These are phyloP conservation scores for Letharia lupina DNA, from an alignment of 495 filamentous ascomycete species.

Conservation along the genomic window DNA sequence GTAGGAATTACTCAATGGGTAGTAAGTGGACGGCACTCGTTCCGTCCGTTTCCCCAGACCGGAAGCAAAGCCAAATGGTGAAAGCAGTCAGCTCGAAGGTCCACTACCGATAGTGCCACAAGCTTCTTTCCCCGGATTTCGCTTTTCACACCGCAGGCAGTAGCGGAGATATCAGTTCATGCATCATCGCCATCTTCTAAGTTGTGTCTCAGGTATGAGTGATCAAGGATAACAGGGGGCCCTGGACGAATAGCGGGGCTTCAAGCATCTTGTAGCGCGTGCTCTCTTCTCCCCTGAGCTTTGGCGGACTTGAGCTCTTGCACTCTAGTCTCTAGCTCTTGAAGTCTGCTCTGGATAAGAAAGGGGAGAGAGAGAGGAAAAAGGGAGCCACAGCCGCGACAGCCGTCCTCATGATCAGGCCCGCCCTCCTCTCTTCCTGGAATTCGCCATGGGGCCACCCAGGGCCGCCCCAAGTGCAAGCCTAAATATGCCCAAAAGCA, in stretches of 20 bases:
- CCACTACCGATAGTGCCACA: not conserved
- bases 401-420: not conserved
- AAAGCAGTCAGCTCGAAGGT: not conserved
- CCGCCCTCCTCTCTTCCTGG: too few species aligned
- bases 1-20: not conserved
- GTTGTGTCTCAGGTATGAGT: not conserved
- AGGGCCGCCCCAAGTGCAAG: too few species aligned
- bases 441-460: too few species aligned
- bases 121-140: slow-evolving; percentile 10
- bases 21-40: slow-evolving; percentile 4
- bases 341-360: too few species aligned
- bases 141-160: not conserved
- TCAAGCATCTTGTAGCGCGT: slow-evolving; percentile 8
- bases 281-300: not conserved
- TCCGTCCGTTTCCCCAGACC: slow-evolving; percentile 13
- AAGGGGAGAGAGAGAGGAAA: too few species aligned
- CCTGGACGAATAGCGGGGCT: slow-evolving; percentile 11
- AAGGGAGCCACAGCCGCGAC: slow-evolving; percentile 1
- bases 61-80: not conserved
- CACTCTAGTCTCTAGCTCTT: too few species aligned
- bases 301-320: too few species aligned
- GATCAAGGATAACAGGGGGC: not conserved
- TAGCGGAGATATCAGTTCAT: not conserved
- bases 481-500: not conserved
- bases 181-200: not conserved